Base-by-base conservation (phyloP, 352 stramenopile species). In the Phytophthora ramorum region DNA sequence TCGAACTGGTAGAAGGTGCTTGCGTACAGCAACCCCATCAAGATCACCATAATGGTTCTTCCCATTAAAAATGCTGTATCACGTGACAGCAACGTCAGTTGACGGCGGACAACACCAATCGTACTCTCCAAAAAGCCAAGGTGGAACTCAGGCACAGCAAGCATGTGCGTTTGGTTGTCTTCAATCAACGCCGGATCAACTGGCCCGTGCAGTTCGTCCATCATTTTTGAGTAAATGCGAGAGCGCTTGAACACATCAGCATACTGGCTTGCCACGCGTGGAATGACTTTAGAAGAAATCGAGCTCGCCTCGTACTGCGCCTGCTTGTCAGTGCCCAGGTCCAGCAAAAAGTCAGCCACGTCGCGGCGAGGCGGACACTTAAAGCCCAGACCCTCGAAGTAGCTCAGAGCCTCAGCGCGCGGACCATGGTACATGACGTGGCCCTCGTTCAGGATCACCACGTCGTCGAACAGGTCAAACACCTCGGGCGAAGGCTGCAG, bases 401-500 rank as follows among this genome's bases (percentile, higher is more conserved):
- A 97, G n/a, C 64, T 45, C 19, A 92, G 54, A 4, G 76, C 83
- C 60, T 79, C 47, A 66, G 91, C 62, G 70, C 73, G 71, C 57
- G 88, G 58, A 86, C 75, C 61, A 93, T 76, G 73, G 63, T 97
- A 99, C 57, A 98, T 90, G 12, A 98, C 64, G 19, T 82, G 61
- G 20, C 96, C 95, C 24, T 97, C 78, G 69, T 93, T 93, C 41
- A 99, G 48, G n/a, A 99, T 66, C 41, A 98, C 84, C 3, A 98
- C 62, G 53, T 98, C 82, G 70, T 99, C 96, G 66, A 99, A 98
- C 16, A 98, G 75, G 4, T 79, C 78, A 35, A 97, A 96, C 4
- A 97, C 92, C 75, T 98, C 95, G 7, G 96, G 96, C 10, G 94
- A 83, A 30, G 95, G 95, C 74, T 98, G 80, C 13, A 97, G 68